These are phyloP conservation scores for Boletus sp. DNA, from an alignment of 1,284 basidiomycete genomes.

Conservation along the genomic window DNA sequence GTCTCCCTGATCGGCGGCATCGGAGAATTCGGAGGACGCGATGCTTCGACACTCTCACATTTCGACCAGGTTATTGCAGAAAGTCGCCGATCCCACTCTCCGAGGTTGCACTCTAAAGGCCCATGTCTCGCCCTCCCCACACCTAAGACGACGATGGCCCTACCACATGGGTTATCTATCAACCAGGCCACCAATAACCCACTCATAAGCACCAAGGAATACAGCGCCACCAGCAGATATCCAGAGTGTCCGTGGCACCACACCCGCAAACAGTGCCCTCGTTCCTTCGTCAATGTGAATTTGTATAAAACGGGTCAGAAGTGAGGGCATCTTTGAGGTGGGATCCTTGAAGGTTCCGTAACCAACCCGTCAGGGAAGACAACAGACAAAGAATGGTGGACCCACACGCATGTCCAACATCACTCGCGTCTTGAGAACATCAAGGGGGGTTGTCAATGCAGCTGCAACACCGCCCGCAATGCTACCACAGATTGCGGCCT, in stretches of 20 bases:
- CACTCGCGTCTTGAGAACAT: constrained; percentile 95
- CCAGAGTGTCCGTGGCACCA: constrained; percentile 90
- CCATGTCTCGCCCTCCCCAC: neutral
- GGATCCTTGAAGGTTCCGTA: constrained; percentile 38
- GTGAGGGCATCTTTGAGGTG: constrained; percentile 48
- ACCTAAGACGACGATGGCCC: neutral
- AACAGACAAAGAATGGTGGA: constrained; percentile 9
- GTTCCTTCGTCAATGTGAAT: constrained; percentile 78
- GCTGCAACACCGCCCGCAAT: constrained; percentile 90
- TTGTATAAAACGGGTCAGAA: constrained; percentile 50
- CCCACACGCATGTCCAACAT: constrained; percentile 88
- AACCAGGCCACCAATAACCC: constrained; percentile 38
- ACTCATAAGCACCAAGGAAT: constrained; percentile 93
- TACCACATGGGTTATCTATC: constrained; percentile 13
- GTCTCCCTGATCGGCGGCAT: too few species aligned
- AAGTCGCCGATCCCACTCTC: neutral
- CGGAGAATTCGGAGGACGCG: too few species aligned
- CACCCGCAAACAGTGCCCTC: constrained; percentile 79
- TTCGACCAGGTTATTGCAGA: too few species aligned
- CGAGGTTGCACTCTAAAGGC: neutral
- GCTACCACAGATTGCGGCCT: constrained; percentile 90
- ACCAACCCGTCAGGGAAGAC: neutral
- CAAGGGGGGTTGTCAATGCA: constrained; percentile 88
- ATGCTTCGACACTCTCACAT: too few species aligned
- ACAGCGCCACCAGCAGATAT: constrained; percentile 96